phyloP scores from a whole-genome alignment of 257 asterid genomes.

The Haberlea rhodopensis region DNA sequence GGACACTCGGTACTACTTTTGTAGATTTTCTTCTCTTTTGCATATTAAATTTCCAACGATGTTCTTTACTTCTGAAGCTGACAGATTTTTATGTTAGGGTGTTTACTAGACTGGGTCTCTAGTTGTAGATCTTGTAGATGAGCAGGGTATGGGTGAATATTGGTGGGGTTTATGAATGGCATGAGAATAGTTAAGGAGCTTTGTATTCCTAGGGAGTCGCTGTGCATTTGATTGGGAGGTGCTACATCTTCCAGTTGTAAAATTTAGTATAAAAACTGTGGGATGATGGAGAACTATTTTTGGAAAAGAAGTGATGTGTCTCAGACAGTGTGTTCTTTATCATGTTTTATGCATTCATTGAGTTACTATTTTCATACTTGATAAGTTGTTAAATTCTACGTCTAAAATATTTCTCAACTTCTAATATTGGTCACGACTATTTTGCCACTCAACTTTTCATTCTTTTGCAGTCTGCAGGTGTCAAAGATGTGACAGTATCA shows the following conservation, averaged over 20 bases:
- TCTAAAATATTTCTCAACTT: neutral
- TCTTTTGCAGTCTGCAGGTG: neutral
- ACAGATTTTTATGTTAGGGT: neutral
- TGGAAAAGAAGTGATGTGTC: neutral
- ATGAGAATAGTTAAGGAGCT: neutral
- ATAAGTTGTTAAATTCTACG: neutral
- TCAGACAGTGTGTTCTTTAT: neutral
- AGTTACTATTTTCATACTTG: neutral
- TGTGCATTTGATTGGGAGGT: no score
- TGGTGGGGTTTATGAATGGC: neutral
- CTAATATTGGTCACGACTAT: neutral
- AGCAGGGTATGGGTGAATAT: neutral
- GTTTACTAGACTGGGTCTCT: neutral
- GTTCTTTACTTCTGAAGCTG: neutral
- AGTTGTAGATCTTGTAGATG: neutral
- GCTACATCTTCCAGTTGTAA: neutral
- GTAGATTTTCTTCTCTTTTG: neutral
- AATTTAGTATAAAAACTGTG: neutral
- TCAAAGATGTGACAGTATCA: neutral
- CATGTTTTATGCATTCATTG: neutral
- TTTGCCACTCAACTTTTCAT: neutral
- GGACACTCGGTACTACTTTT: conserved; percentile 2
- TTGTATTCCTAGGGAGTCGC: neutral
- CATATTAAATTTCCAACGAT: no score
- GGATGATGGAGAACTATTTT: neutral